phyloP scores from a whole-genome alignment of 345 rosid species.

The Moringa oleifera region DNA sequence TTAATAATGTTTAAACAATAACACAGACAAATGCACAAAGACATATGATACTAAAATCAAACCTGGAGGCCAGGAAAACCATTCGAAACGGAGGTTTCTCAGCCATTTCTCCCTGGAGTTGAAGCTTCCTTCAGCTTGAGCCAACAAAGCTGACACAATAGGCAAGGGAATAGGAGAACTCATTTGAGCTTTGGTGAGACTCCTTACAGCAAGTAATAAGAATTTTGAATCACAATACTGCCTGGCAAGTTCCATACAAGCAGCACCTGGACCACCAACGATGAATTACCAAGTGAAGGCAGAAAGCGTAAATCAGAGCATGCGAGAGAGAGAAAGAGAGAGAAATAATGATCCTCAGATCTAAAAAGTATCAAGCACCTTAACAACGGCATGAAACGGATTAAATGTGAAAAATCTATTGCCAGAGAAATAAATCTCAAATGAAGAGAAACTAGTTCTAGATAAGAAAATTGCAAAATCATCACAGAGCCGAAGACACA shows the following conservation, averaged over 20 bases:
- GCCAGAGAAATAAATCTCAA: too few relatives aligned
- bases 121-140: slow-evolving; percentile 90
- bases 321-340: not conserved
- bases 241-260: slow-evolving; percentile 73
- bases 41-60: slow-evolving; percentile 6
- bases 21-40: not conserved
- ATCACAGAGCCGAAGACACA: too few relatives aligned
- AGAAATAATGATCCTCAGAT: too few relatives aligned
- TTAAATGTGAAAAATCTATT: too few relatives aligned
- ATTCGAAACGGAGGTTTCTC: slow-evolving; percentile 70
- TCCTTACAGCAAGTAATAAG: slow-evolving; percentile 54
- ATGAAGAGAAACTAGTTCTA: too few relatives aligned
- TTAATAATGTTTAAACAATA: too few relatives aligned
- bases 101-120: slow-evolving; percentile 73
- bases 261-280: slow-evolving; percentile 41
- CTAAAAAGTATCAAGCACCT: too few relatives aligned
- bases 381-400: too few relatives aligned
- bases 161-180: slow-evolving; percentile 50
- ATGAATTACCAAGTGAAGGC: slow-evolving; percentile 1
- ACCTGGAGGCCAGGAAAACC: slow-evolving; percentile 98
- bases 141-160: slow-evolving; percentile 58
- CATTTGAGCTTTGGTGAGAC: slow-evolving; percentile 54
- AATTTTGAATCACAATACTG: slow-evolving; percentile 41
- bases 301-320: not conserved
- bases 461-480: too few relatives aligned